Evolutionary conservation across 495 filamentous ascomycete genomes (phyloP).

Genomic region (Tuber borchii): DNA sequence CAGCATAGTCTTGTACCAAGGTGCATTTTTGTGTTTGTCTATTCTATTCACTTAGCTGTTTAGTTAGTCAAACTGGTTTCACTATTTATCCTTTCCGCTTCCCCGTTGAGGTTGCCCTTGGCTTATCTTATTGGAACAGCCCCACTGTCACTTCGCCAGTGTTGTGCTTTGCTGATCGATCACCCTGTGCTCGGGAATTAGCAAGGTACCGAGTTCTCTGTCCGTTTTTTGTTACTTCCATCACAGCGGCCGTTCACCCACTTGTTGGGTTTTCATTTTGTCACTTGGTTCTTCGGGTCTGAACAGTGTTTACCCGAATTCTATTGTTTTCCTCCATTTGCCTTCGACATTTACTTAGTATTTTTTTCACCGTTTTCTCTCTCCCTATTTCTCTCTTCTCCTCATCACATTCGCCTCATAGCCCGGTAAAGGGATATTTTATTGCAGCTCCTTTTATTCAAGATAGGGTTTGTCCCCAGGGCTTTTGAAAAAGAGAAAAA

Average conservation of each 20-base stretch:
- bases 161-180: not conserved
- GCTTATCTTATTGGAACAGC: not conserved
- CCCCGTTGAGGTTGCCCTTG: not conserved
- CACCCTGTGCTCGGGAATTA: not conserved
- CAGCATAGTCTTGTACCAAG: not conserved
- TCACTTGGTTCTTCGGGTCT: not conserved
- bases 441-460: not conserved
- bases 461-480: not conserved
- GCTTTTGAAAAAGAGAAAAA: conserved; percentile 8
- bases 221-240: not conserved
- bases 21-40: not conserved
- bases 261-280: conserved; percentile 9
- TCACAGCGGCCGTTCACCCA: not conserved
- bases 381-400: not conserved
- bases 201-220: not conserved
- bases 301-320: not conserved
- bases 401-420: not conserved
- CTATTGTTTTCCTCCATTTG: not conserved
- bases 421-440: not conserved
- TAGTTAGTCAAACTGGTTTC: not conserved
- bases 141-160: not conserved
- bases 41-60: not conserved
- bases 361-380: not conserved
- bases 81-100: not conserved
- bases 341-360: not conserved